These are phyloP conservation scores for Saccharomycopsis babjevae DNA, from an alignment of 805 yeast species.

Conservation along the genomic window DNA sequence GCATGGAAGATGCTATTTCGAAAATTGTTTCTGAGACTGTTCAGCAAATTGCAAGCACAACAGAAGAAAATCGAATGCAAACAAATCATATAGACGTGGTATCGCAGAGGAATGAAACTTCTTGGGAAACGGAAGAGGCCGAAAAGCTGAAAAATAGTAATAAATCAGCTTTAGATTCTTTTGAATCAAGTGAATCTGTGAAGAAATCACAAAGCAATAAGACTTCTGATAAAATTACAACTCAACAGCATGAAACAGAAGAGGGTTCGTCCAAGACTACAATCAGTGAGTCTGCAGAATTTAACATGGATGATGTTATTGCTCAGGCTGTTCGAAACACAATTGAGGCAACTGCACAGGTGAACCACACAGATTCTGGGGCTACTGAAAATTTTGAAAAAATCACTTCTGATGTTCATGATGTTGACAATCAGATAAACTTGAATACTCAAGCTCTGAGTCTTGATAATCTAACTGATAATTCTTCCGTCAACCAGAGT, in stretches of 20 bases:
- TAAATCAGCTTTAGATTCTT: too few species aligned
- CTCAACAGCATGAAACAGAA: neutral
- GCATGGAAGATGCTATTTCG: constrained; percentile 8
- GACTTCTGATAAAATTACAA: neutral
- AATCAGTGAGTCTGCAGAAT: neutral
- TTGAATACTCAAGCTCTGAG: neutral
- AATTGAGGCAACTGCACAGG: neutral
- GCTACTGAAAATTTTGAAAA: neutral
- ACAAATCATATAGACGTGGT: neutral
- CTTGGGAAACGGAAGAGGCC: neutral
- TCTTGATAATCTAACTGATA: too few species aligned
- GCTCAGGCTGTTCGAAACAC: neutral
- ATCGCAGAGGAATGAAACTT: neutral
- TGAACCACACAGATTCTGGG: neutral
- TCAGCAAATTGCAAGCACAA: neutral
- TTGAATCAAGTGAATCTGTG: too few species aligned
- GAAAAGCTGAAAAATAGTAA: too few species aligned
- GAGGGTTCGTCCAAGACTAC: neutral
- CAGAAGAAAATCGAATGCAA: neutral
- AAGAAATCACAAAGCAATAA: neutral
- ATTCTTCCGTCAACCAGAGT: neutral
- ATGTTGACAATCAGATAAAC: neutral
- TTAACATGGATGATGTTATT: neutral
- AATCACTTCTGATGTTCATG: neutral
- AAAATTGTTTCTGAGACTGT: constrained; percentile 14